Evolutionary conservation across 176 grass and related monocot species (phyloP).

Genomic region (Stipa capillata): DNA sequence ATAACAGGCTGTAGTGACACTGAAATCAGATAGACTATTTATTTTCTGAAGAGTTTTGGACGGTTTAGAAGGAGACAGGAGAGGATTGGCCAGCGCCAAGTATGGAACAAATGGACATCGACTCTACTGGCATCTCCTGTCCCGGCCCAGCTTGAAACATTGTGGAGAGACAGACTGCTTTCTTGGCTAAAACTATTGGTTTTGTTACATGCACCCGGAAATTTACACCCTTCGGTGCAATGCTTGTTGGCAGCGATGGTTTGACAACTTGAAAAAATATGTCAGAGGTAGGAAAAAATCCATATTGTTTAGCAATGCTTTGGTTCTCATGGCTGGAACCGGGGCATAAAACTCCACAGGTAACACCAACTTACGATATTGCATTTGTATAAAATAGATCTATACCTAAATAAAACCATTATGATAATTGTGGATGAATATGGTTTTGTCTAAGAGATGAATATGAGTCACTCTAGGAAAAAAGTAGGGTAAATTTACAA

Average conservation of each 20-base stretch:
- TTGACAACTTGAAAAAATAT: neutral
- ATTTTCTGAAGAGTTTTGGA: neutral
- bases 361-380: neutral
- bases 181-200: neutral
- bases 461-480: neutral
- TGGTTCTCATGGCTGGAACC: neutral
- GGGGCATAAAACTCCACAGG: neutral
- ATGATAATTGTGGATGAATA: neutral
- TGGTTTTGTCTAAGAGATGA: neutral
- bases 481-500: neutral
- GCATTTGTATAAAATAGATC: neutral
- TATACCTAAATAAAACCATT: neutral
- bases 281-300: neutral
- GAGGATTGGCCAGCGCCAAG: conserved; percentile 14
- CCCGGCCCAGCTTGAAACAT: neutral
- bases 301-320: neutral
- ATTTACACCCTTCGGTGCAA: neutral
- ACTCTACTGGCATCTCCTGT: conserved; percentile 36
- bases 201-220: neutral
- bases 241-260: neutral
- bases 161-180: neutral
- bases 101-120: conserved; percentile 33
- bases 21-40: neutral
- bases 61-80: neutral
- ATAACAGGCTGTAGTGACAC: conserved; percentile 45